Evolutionary conservation across 202 grass and related monocot genomes (phyloP).

Genomic region (Carex arenaria): DNA sequence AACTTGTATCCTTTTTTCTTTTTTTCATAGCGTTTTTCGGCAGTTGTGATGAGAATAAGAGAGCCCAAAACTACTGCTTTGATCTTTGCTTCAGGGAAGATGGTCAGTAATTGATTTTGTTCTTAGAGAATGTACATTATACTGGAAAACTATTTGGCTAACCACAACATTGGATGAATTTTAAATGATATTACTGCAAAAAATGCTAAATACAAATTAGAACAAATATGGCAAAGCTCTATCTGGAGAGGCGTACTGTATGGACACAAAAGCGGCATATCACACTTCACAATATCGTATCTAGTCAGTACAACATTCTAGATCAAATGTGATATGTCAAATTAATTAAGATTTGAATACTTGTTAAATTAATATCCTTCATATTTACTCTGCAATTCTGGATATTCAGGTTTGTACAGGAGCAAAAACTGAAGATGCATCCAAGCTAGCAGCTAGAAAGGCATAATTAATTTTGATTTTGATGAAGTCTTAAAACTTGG

Average conservation of each 20-base stretch:
- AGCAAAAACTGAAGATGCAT: slow-evolving; percentile 34
- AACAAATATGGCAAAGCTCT: neutral
- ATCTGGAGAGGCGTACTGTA: neutral
- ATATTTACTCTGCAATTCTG: neutral
- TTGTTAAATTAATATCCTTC: neutral
- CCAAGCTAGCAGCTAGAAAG: slow-evolving; percentile 41
- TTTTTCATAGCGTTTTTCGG: slow-evolving; percentile 33
- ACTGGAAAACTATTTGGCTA: neutral
- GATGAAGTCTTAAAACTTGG: slow-evolving; percentile 3
- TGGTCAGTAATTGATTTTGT: slow-evolving; percentile 24
- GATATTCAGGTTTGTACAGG: slow-evolving; percentile 38
- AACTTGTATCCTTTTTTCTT: neutral
- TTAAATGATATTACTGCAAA: neutral
- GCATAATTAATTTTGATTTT: slow-evolving; percentile 7
- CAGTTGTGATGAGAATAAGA: slow-evolving; percentile 51
- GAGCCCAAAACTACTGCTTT: slow-evolving; percentile 46
- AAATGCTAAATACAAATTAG: neutral
- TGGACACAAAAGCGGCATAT: neutral
- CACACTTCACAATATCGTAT: neutral
- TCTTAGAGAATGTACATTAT: neutral
- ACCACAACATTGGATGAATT: neutral
- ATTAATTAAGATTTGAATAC: neutral
- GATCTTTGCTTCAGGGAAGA: slow-evolving; percentile 42
- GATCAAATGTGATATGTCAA: neutral
- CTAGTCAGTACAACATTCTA: neutral